A percentile compares a stretch with the other conserved stretches of the same genome.
Evolutionary conservation across 345 rosid species (phyloP).

Genomic region (Corchorus olitorius): DNA sequence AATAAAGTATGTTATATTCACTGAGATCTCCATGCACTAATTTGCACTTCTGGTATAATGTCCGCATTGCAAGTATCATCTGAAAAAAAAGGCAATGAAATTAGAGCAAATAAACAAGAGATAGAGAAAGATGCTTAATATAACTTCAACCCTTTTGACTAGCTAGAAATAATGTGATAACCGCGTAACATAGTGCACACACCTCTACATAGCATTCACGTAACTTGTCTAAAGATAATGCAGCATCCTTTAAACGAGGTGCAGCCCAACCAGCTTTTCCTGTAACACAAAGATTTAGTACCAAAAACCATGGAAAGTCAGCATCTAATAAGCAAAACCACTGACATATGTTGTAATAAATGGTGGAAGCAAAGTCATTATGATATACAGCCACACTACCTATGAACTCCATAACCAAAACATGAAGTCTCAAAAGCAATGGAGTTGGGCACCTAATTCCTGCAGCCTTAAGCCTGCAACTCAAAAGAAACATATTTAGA

Average conservation of each 20-base stretch:
- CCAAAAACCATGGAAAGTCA: not conserved
- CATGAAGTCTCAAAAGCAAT: slow-evolving; percentile 76
- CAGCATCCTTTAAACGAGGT: slow-evolving; percentile 98
- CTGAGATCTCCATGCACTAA: slow-evolving; percentile 98
- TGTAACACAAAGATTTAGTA: slow-evolving; percentile 25
- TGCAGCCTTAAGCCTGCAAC: slow-evolving; percentile 80
- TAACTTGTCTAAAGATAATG: slow-evolving; percentile 73
- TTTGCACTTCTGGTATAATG: slow-evolving; percentile 88
- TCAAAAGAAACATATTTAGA: slow-evolving; percentile 14
- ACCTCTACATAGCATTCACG: slow-evolving; percentile 96
- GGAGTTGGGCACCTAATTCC: slow-evolving; percentile 93
- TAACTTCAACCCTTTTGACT: not conserved
- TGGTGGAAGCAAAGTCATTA: not conserved
- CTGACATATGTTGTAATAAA: not conserved
- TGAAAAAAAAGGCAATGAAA: slow-evolving; percentile 26
- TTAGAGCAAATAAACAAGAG: not conserved
- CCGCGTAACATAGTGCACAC: slow-evolving; percentile 8
- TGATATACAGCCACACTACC: slow-evolving; percentile 41
- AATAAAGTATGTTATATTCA: slow-evolving; percentile 92
- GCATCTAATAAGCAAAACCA: not conserved
- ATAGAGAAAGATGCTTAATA: not conserved
- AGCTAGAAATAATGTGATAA: not conserved
- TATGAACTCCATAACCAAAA: slow-evolving; percentile 97
- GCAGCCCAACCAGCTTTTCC: slow-evolving; percentile 97
- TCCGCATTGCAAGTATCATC: slow-evolving; percentile 84